These are phyloP conservation scores for Encephalitozoon hellem DNA, from an alignment of 371 early-diverging fungal species.

Conservation along the genomic window DNA sequence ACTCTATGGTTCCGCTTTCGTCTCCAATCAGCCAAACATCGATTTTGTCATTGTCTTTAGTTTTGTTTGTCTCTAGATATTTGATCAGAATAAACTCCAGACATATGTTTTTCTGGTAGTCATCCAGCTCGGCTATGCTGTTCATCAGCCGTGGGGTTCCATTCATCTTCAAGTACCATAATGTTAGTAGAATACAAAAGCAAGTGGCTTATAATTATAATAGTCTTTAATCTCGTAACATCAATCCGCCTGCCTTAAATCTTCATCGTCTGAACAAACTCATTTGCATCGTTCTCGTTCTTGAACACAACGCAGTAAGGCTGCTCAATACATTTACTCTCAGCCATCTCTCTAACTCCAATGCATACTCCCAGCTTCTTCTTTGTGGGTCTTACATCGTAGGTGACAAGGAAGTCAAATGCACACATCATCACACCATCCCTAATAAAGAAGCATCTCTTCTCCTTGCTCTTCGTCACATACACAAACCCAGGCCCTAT, in stretches of 20 bases:
- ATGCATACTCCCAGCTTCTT: conserved; percentile 9
- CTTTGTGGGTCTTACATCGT: neutral
- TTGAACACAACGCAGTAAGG: conserved; percentile 3
- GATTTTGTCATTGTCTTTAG: conserved; percentile 42
- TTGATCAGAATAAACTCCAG: conserved; percentile 42
- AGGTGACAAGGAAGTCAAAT: conserved; percentile 19
- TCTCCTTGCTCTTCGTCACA: neutral
- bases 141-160: neutral
- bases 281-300: neutral
- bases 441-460: conserved; percentile 13
- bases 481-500: conserved; percentile 20
- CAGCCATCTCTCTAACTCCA: neutral
- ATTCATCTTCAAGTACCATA: neutral
- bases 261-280: neutral
- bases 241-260: neutral
- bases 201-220: neutral
- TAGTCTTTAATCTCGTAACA: neutral
- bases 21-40: conserved; percentile 35
- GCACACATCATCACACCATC: conserved; percentile 6
- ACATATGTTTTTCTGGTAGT: conserved; percentile 31
- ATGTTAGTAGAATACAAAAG: neutral
- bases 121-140: conserved; percentile 20
- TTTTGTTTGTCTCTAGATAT: conserved; percentile 15
- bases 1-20: conserved; percentile 43
- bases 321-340: neutral